phyloP scores from a whole-genome alignment of 2,329 filamentous ascomycete species.

The Cordyceps pruinosa region DNA sequence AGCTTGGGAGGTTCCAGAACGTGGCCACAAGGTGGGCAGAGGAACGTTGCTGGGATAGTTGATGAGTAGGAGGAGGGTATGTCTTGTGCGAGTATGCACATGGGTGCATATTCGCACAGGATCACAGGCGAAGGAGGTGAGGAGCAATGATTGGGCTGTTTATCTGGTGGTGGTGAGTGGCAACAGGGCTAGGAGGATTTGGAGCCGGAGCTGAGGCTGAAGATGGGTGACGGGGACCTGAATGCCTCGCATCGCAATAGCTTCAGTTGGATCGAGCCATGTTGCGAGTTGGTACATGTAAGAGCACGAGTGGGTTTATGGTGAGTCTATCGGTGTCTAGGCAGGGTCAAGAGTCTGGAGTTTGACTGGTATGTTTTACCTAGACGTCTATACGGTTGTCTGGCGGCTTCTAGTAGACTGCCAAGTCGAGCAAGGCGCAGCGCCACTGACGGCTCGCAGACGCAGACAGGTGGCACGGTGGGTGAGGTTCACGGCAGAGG shows the following conservation, averaged over 20 bases:
- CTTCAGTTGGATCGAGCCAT: too few relatives aligned
- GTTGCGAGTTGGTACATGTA: too few relatives aligned
- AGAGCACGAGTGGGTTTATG: not conserved
- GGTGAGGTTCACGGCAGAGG: too few relatives aligned
- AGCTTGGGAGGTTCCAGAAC: slow-evolving; percentile 3
- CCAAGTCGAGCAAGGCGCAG: not conserved
- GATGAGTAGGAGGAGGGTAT: not conserved
- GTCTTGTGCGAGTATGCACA: not conserved
- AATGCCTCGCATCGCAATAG: too few relatives aligned
- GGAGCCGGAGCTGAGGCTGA: too few relatives aligned
- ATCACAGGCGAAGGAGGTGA: not conserved
- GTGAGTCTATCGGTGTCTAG: not conserved
- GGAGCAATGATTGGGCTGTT: not conserved
- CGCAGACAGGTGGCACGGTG: not conserved
- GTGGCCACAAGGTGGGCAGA: not conserved
- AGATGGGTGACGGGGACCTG: too few relatives aligned
- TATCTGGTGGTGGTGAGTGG: not conserved
- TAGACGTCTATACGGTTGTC: not conserved
- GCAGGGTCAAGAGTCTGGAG: not conserved
- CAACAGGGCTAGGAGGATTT: too few relatives aligned
- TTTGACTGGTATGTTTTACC: not conserved
- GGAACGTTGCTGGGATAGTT: not conserved
- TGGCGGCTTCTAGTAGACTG: not conserved
- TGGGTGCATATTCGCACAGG: not conserved
- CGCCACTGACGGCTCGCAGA: not conserved